Evolutionary conservation across 2,329 filamentous ascomycete species (phyloP), one percentile per base, ranked within the genome.

Genomic region (Xylaria sp.): DNA sequence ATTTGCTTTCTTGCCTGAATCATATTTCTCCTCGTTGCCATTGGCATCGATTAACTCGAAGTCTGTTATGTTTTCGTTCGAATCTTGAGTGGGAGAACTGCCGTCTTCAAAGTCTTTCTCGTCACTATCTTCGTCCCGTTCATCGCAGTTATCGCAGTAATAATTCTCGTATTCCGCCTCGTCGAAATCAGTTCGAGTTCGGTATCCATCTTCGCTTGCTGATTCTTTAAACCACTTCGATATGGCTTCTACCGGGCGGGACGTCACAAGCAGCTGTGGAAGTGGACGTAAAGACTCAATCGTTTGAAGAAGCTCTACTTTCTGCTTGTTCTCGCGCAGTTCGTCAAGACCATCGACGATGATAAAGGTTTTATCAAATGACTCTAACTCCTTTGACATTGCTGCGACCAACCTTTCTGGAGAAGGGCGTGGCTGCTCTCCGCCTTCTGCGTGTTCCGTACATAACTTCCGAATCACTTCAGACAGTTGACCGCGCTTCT

Each of bases 311-410:
- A 44, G 42, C 42, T 44, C 42, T 44, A 44, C 42, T 22, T 44
- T 44, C n/a, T 44, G 42, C 42, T 44, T 44, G 6, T 44, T 44
- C 42, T 44, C 42, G n/a, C 42, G 42, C n/a, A 44, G n/a, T 20
- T 44, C 42, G 22, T 44, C 42, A 7, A 44, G 6, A 10, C 42
- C 42, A 11, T 44, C 42, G 7, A 44, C n/a, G 42, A 44, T 44
- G 42, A 44, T 44, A 10, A 44, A 44, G n/a, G 42, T 44, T 44
- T 44, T 44, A 22, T 44, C n/a, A 7, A 44, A 44, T 10, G 42
- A 44, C n/a, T 22, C 42, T 22, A 44, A n/a, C 42, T 44, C 42
- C 42, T 44, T 44, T 44, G 42, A 44, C 42, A 44, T 44, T 22
- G 42, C 17, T 22, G 42, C 22, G n/a, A 44, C 17, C n/a, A 44